Conservation (phyloP, 2,329 filamentous ascomycete genomes). For the Eurotiales sp. region DNA sequence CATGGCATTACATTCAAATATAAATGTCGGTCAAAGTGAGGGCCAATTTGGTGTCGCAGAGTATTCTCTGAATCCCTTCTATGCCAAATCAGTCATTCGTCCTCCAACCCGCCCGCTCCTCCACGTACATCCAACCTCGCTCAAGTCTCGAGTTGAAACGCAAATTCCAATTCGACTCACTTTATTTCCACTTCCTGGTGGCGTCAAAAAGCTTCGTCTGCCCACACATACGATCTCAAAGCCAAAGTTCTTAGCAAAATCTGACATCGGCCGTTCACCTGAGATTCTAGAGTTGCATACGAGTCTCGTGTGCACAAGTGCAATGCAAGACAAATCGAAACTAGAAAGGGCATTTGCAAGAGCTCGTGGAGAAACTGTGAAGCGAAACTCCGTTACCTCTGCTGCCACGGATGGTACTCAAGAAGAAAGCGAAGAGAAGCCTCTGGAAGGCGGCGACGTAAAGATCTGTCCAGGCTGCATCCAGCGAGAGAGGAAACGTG, state of each 20-base stretch:
- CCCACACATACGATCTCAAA: constrained; percentile 91
- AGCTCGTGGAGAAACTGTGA: constrained; percentile 42
- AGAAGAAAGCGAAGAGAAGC: constrained; percentile 63
- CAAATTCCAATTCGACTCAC: constrained; percentile 87
- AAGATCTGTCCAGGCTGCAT: constrained; percentile 91
- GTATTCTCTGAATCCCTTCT: constrained; percentile 6
- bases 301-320: constrained; percentile 85
- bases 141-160: constrained; percentile 92
- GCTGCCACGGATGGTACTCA: constrained; percentile 49
- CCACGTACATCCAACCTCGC: constrained; percentile 62
- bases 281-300: constrained; percentile 78
- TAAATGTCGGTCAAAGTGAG: constrained; percentile 28
- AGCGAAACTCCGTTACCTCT: constrained; percentile 36
- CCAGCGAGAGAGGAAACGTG: constrained; percentile 82
- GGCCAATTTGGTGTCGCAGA: constrained; percentile 36
- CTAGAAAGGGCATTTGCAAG: constrained; percentile 63
- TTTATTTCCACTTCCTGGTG: constrained; percentile 68
- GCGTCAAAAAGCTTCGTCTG: constrained; percentile 76
- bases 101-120: constrained; percentile 44
- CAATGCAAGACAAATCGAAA: constrained; percentile 71
- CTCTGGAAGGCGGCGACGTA: constrained; percentile 87
- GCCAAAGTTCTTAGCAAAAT: constrained; percentile 80
- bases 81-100: constrained; percentile 14
- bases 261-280: constrained; percentile 59
- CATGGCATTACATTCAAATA: constrained; percentile 28